These are phyloP conservation scores for Cercophora newfieldiana DNA, from an alignment of 495 filamentous ascomycete species.

Conservation along the genomic window DNA sequence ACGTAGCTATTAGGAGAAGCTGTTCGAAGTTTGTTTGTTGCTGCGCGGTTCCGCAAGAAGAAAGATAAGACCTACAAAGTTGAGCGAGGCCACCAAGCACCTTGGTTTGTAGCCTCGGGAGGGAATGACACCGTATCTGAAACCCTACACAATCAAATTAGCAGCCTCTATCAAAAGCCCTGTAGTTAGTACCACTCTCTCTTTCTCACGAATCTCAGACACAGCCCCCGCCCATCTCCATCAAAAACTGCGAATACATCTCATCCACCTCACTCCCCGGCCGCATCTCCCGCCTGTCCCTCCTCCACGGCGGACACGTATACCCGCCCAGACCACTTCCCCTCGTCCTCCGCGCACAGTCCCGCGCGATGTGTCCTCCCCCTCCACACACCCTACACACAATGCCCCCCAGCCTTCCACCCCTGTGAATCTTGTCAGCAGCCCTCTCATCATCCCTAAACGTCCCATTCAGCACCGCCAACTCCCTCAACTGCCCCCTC, in stretches of 20 bases:
- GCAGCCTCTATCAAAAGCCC: background rate
- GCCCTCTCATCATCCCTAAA: conserved; percentile 77
- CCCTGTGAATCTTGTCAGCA: background rate
- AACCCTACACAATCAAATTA: background rate
- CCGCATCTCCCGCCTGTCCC: background rate
- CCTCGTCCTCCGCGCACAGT: conserved; percentile 68
- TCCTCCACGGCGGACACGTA: conserved; percentile 6
- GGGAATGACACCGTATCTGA: no score
- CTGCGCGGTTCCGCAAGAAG: no score
- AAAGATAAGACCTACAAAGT: no score
- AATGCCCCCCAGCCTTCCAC: conserved; percentile 96
- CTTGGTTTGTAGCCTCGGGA: no score
- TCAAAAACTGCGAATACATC: background rate
- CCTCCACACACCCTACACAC: conserved; percentile 88
- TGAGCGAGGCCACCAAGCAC: no score
- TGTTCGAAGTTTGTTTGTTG: no score
- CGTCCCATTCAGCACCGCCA: conserved; percentile 91
- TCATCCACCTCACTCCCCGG: background rate
- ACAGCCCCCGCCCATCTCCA: background rate
- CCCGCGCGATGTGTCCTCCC: conserved; percentile 27
- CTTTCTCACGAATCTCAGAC: background rate
- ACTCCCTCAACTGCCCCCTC: conserved; percentile 88
- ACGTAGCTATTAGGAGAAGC: no score
- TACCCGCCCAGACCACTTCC: background rate
- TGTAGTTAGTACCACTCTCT: background rate